Percentiles rank a stretch among this genome's conserved stretches.
These are phyloP conservation scores for Ceratocystis harringtonii DNA, from an alignment of 2,329 filamentous ascomycete genomes.

Conservation along the genomic window DNA sequence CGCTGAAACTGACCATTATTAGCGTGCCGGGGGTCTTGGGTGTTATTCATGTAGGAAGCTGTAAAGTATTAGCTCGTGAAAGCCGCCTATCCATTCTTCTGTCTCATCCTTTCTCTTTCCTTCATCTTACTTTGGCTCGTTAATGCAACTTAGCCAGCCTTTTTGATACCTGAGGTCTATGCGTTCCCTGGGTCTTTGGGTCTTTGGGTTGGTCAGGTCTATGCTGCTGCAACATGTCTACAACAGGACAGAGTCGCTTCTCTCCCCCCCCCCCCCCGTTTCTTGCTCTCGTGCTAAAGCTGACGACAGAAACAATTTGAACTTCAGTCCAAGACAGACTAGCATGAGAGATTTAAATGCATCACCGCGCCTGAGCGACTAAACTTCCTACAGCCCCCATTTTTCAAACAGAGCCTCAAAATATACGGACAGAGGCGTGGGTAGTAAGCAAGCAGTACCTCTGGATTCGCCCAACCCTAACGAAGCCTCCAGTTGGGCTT, in stretches of 20 bases:
- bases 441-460: background rate
- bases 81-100: no score
- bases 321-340: background rate
- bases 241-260: no score
- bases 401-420: background rate
- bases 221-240: no score
- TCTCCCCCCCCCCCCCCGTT: background rate
- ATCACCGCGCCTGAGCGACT: no score
- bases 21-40: background rate
- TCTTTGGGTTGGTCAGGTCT: no score
- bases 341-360: constrained; percentile 1
- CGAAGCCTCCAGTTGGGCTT: background rate
- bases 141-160: no score
- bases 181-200: no score
- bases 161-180: no score
- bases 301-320: background rate
- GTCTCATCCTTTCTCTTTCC: no score
- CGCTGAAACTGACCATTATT: background rate
- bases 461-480: background rate
- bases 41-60: no score
- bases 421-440: background rate
- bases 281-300: background rate
- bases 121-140: no score
- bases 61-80: no score
- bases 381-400: background rate